Evolutionary conservation across 805 yeast species (phyloP), one percentile per base, ranked within the genome.

Genomic region (Wickerhamiella nectarea): DNA sequence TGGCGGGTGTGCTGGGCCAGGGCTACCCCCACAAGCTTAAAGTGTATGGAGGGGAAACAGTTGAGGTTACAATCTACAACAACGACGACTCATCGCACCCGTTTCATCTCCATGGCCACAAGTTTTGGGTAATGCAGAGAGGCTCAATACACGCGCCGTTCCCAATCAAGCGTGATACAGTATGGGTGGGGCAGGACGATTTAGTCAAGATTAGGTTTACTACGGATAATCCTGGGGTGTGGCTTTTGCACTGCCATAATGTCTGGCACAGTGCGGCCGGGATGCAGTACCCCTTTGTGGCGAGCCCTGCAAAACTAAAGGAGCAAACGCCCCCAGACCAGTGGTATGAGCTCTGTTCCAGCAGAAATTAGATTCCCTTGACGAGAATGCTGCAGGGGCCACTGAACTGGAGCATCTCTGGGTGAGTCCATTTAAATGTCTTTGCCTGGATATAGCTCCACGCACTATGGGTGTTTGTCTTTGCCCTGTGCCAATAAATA

Each of bases 41-140:
- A 8, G n/a, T 15, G 4, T 28, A 28, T 12, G 15, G n/a, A 6
- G 31, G 31, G 5, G 31, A 28, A 7, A 28, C 29, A 5, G 69
- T 87, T 38, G 95, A 86, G 53, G 62, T 86, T 36, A 80, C 84
- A 1, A 58, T 86, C 36, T 80, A 84, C 57, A 87, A 86, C 57
- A 69, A 68, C 55, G 95, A 86, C 59, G 77, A 80, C 11, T 95
- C 93, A 58, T 78, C 72, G 48, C 95, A 87, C 66, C 95, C 96
- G 17, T 84, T 86, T 80, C 96, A 86, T 67, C 68, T 86, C 56
- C 96, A 86, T 63, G 96, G 96, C 45, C 82, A 79, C 60, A 74
- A 63, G 41, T 84, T 85, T 76, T 94, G 87, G 70, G 69, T 80
- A 6, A 58, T 84, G 41, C 54, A 69, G 5, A 83, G 71, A 53